Base-by-base conservation (phyloP, 306 rosid genomes). In the Vigna hirtella region DNA sequence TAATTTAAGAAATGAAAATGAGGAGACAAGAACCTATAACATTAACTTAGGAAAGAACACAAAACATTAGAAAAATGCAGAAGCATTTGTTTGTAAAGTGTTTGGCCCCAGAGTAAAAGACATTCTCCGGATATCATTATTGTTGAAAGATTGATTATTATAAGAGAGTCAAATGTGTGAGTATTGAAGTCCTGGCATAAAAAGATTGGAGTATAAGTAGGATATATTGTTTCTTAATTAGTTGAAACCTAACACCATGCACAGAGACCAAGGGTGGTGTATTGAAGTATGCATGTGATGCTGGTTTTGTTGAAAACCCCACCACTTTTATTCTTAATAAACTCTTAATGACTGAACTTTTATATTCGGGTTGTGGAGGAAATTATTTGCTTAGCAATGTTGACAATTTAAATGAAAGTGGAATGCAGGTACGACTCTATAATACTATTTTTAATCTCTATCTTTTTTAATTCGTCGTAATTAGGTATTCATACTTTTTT, bases 101-200 rank as follows among this genome's bases (percentile, higher is more conserved):
- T 58, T 58, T 58, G 14, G 59, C 20, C 70, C 45, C n/a, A 10
- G 17, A 5, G 43, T 57, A 59, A 74, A 43, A n/a, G 78, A 59
- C 70, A 74, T 59, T 74, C 50, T 45, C 57, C 47, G 8, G 69
- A 74, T 43, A 59, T 59, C 20, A 65, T 76, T 63, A 64, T 52
- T 76, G 52, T 42, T 53, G 38, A 40, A 77, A 24, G 55, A 28
- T 50, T 65, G 52, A 50, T 49, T 76, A 64, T 64, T 49, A 51
- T 76, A 42, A 66, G 12, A 17, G 3, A 34, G 14, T 64, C 12
- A 12, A 40, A 66, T 66, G 20, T 66, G 42, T 20, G 17, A 38
- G 5, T 15, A 42, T 66, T 65, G 30, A 40, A 66, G 70, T 42
- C 18, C 53, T 66, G 26, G 47, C 17, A 4, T 32, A 6, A 1